Base-by-base conservation (phyloP, 306 rosid genomes). In the Prunus mume region DNA sequence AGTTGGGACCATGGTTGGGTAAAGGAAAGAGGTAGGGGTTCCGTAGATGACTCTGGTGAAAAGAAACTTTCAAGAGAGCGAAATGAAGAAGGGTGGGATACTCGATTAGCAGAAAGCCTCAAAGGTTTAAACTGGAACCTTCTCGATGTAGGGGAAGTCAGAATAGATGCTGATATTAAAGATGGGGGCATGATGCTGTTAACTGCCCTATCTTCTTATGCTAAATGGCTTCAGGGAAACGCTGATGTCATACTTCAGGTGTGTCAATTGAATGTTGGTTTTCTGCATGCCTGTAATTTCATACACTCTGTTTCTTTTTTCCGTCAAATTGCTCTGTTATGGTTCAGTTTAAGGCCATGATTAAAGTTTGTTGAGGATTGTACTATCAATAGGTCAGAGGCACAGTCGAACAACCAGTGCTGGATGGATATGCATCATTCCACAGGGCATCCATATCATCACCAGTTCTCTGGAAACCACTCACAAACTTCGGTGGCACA, bases 151-250 rank as follows among this genome's bases (percentile, higher is more conserved):
- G 96, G 92, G 79, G 97, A 95, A 89, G 91, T 95, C 81, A 90
- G 90, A 80, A 86, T 95, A 74, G 93, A 92, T 80, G 96, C 90
- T 18, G 93, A 90, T 81, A 88, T 95, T 75, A 92, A 92, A 88
- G 98, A 95, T 83, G 97, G 98, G 72, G 98, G 98, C 79, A 95
- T 95, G 98, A 86, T 85, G 93, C 83, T 95, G 83, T 80, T 95
- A 66, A 88, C 98, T 79, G 96, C 98, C 79, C 82, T 92, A 82
- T 83, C 93, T 78, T 96, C 98, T 71, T 77, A 90, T 89, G 97
- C 90, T 80, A 80, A 88, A 79, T 95, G 98, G 98, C 98, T 95
- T 84, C 87, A 89, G 75, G 98, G 98, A 65, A 89, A 86, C 76
- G 98, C 98, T 25, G 96, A 90, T 68, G 81, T 92, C 75, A 85